Evolutionary conservation across 805 yeast genomes (phyloP), one percentile per base, ranked within the genome.

Genomic region (Suhomyces faveliae): DNA sequence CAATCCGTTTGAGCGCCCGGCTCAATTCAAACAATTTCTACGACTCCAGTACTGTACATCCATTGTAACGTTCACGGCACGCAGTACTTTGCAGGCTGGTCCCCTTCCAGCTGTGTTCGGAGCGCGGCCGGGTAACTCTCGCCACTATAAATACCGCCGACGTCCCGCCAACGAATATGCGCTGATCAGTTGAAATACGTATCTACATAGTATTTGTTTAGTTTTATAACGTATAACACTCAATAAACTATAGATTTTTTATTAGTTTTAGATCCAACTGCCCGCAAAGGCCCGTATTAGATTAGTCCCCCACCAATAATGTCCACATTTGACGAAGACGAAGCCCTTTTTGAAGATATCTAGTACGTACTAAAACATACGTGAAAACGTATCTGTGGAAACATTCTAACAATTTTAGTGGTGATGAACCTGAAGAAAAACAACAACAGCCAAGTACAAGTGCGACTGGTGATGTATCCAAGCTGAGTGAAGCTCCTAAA

Each of bases 311-410:
- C n/a, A 8, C 12, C 25, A 22, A 20, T 15, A 17, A 46, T 46
- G 48, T 46, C 48, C 22, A 19, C 50, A 40, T 79, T 85, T 51
- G 96, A 89, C 70, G 97, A 90, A 72, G 97, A 91, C 70, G 97
- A 90, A 67, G 92, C 89, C 60, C 84, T 87, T 66, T 91, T 91
- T 68, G 96, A 90, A 70, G 97, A 91, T 66, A 88, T 91, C 70
- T 91, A 91, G 70, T 70, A 60, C 45, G 66, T 63, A 37, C 20
- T 22, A 40, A 7, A 5, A 12, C 17, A n/a, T n/a, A 22, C 13
- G 24, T 22, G 20, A 27, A 19, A 17, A 17, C 11, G 22, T 15
- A 9, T 35, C 27, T 21, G 17, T 22, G 19, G 35, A 24, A 41
- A 17, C 20, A 24, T 47, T 20, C 50, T 47, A 47, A 47, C 50